A percentile compares a stretch with the other conserved stretches of the same genome.
Evolutionary conservation across 148 eudicot genomes (phyloP).

Genomic region (Cornus kousa): DNA sequence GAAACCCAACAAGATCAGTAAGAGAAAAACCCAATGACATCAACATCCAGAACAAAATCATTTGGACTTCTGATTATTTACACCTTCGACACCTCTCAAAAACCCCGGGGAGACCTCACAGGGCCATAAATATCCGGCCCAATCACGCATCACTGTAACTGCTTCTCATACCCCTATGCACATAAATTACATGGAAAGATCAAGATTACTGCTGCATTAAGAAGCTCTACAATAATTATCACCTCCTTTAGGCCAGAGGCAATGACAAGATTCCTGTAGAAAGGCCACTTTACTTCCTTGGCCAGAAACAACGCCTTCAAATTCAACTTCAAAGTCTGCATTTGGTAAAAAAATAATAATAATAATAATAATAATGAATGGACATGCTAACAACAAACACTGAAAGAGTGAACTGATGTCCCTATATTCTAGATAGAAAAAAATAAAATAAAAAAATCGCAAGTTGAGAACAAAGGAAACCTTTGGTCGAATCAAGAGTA

Average conservation of each 20-base stretch:
- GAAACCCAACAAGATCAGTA: no score
- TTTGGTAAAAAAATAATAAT: neutral
- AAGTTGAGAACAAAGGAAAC: slow-evolving; percentile 18
- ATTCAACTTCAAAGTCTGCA: slow-evolving; percentile 59
- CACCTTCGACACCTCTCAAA: neutral
- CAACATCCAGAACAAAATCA: no score
- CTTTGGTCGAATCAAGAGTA: slow-evolving; percentile 64
- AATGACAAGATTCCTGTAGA: slow-evolving; percentile 48
- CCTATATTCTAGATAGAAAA: neutral
- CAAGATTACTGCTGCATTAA: neutral
- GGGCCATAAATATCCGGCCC: neutral
- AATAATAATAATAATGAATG: no score
- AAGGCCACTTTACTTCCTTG: slow-evolving; percentile 65
- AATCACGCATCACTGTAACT: neutral
- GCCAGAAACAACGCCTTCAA: slow-evolving; percentile 60
- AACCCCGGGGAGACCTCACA: neutral
- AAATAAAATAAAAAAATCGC: no score
- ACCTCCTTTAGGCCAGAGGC: slow-evolving; percentile 39
- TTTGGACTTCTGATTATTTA: no score
- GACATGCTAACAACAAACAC: slow-evolving; percentile 9
- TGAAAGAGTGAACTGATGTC: neutral
- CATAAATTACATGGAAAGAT: neutral
- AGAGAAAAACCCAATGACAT: no score
- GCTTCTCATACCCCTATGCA: neutral
- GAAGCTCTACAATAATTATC: slow-evolving; percentile 1